Evolutionary conservation across 108 stramenopile species (phyloP).

Genomic region (Stephanodiscus triporus): DNA sequence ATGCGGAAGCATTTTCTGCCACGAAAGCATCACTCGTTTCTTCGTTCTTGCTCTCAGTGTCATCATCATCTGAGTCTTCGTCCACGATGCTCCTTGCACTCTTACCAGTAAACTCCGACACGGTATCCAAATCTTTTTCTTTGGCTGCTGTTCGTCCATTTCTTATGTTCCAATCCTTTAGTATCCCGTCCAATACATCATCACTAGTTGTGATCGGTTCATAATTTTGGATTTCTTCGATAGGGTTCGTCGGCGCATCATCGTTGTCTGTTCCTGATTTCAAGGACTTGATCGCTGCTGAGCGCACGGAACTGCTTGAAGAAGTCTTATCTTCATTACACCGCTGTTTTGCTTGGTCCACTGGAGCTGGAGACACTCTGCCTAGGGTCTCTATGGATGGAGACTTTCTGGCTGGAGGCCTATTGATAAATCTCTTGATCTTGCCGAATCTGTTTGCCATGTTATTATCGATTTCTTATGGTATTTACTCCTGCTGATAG

Average conservation of each 20-base stretch:
- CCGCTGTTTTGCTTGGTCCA: neutral
- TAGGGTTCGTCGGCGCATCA: neutral
- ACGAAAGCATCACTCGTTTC: neutral
- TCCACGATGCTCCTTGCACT: neutral
- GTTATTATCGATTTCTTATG: neutral
- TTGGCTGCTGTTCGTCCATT: neutral
- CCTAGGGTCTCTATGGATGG: neutral
- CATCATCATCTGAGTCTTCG: neutral
- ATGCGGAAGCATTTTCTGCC: neutral
- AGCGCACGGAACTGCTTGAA: neutral
- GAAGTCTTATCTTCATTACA: neutral
- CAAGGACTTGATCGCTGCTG: neutral
- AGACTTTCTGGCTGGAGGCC: neutral
- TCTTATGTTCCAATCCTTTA: neutral
- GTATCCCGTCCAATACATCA: constrained; percentile 2
- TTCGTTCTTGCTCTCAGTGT: neutral
- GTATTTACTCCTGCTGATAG: neutral
- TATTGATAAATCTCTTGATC: neutral
- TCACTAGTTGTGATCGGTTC: neutral
- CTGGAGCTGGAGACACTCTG: neutral
- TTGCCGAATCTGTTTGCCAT: neutral
- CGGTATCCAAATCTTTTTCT: neutral
- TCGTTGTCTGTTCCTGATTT: neutral
- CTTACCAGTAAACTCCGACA: neutral
- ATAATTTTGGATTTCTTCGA: neutral